These are phyloP conservation scores for Lactarius sp. DNA, from an alignment of 768 basidiomycete genomes.

Conservation along the genomic window DNA sequence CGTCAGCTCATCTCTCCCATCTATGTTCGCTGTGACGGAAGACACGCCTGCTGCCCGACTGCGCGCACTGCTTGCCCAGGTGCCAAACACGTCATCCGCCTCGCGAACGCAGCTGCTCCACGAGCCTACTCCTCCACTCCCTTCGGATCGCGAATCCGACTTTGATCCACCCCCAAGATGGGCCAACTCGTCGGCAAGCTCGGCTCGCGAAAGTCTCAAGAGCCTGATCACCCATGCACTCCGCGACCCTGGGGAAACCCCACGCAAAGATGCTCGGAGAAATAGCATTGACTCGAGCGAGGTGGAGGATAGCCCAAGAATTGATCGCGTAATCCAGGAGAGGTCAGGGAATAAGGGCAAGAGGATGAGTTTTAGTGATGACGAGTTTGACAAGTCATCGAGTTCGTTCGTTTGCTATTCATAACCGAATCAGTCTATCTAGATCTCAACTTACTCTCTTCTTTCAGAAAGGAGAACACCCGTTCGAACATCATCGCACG, in stretches of 20 bases:
- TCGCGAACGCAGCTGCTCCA: conserved; percentile 22
- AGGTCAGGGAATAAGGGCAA: conserved; percentile 23
- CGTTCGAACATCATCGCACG: conserved; percentile 15
- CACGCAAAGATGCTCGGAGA: conserved; percentile 15
- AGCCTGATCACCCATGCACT: conserved; percentile 23
- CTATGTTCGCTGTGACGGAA: conserved; percentile 13
- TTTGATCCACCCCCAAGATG: conserved; percentile 25
- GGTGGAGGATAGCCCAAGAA: conserved; percentile 27
- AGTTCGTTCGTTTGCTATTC: conserved; percentile 16
- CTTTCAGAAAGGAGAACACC: conserved; percentile 6
- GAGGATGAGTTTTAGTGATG: conserved; percentile 25
- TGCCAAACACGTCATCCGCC: conserved; percentile 21
- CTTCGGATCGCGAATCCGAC: conserved; percentile 26
- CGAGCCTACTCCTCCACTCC: conserved; percentile 21
- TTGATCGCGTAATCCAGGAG: conserved; percentile 21
- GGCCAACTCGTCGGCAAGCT: conserved; percentile 7
- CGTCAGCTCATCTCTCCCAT: conserved; percentile 22
- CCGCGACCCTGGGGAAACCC: conserved; percentile 17
- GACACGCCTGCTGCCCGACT: conserved; percentile 23
- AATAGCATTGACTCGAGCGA: conserved; percentile 27
- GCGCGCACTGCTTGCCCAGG: conserved; percentile 22
- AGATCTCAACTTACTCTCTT: neutral
- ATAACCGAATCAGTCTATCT: neutral
- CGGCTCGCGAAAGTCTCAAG: conserved; percentile 22
- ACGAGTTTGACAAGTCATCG: conserved; percentile 21